These are phyloP conservation scores for Colletotrichum sp. DNA, from an alignment of 2,329 filamentous ascomycete genomes.

Conservation along the genomic window DNA sequence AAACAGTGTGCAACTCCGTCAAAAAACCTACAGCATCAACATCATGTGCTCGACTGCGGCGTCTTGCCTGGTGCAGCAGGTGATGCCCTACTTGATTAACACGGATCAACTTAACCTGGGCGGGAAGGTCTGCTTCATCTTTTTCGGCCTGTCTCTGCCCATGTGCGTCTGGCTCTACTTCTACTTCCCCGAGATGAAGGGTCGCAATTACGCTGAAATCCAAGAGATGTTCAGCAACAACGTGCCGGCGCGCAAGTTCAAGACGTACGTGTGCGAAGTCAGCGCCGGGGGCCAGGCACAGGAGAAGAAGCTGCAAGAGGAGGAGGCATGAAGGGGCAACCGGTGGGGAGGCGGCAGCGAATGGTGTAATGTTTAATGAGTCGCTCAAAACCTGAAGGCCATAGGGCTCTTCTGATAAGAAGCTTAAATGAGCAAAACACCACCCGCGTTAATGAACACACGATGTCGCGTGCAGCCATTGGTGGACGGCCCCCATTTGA, in stretches of 20 bases:
- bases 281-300: background rate
- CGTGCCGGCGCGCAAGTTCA: slow-evolving; percentile 15
- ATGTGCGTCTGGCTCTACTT: slow-evolving; percentile 25
- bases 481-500: background rate
- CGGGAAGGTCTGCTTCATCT: slow-evolving; percentile 36
- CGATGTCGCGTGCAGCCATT: background rate
- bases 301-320: slow-evolving; percentile 8
- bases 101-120: slow-evolving; percentile 34
- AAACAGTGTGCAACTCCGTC: slow-evolving; percentile 32
- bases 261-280: slow-evolving; percentile 12
- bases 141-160: slow-evolving; percentile 31
- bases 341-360: background rate
- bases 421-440: slow-evolving; percentile 17
- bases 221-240: slow-evolving; percentile 19
- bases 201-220: slow-evolving; percentile 20
- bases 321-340: slow-evolving; percentile 8
- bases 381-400: background rate
- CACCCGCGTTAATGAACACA: background rate
- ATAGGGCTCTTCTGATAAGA: background rate
- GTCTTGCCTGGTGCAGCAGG: slow-evolving; percentile 31
- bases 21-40: slow-evolving; percentile 38
- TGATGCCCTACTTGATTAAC: slow-evolving; percentile 34
- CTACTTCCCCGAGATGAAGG: slow-evolving; percentile 22
- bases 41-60: slow-evolving; percentile 33
- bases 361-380: background rate